Evolutionary conservation across 441 rosid genomes (phyloP).

Genomic region (Aquilaria agallochum): DNA sequence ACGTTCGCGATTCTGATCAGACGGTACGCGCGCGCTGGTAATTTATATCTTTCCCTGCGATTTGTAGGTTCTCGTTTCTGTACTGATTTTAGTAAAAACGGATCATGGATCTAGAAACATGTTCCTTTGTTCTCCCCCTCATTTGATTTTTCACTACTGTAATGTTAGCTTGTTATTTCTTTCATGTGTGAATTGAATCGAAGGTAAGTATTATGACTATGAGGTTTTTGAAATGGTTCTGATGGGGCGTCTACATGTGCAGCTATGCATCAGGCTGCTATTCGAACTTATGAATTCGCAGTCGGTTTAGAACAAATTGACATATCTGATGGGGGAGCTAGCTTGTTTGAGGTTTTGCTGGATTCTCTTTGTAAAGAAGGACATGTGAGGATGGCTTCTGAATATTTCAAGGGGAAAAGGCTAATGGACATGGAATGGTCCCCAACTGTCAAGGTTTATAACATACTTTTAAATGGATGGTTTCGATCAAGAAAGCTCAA

Average conservation of each 20-base stretch:
- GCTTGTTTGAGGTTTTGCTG: constrained; percentile 63
- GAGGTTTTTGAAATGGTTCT: neutral
- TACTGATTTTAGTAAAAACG: neutral
- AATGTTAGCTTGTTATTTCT: too few relatives aligned
- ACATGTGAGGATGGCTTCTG: constrained; percentile 49
- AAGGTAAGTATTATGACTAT: too few relatives aligned
- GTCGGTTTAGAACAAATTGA: constrained; percentile 25
- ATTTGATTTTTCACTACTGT: too few relatives aligned
- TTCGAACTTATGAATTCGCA: constrained; percentile 59
- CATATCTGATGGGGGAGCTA: constrained; percentile 27
- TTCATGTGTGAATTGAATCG: too few relatives aligned
- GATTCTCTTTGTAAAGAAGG: constrained; percentile 90
- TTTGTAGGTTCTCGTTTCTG: neutral
- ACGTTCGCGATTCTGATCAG: constrained; percentile 65
- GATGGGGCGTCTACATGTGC: constrained; percentile 11
- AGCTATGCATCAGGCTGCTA: constrained; percentile 65
- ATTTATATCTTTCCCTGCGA: constrained; percentile 8
- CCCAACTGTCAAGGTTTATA: constrained; percentile 57
- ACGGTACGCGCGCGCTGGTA: constrained; percentile 85
- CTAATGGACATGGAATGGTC: constrained; percentile 34
- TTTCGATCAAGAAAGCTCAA: constrained; percentile 59
- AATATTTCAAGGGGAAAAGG: constrained; percentile 37
- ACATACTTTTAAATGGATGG: constrained; percentile 81
- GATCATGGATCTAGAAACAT: too few relatives aligned
- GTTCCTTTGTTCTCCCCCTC: too few relatives aligned